Evolutionary conservation across 768 basidiomycete species (phyloP), one percentile per base, ranked within the genome.

Genomic region (Phaffia australis): DNA sequence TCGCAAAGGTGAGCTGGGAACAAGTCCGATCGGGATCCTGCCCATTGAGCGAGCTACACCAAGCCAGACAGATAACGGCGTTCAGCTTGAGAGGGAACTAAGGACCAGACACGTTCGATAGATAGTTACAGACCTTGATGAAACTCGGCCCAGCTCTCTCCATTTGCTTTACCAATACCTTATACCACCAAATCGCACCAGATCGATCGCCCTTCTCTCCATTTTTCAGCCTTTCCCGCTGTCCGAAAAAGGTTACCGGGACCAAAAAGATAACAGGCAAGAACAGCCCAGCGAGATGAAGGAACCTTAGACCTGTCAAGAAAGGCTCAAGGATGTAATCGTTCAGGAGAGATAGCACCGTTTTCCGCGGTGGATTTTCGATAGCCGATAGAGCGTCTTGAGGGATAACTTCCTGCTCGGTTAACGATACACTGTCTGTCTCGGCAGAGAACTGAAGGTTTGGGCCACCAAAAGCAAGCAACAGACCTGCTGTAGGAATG

Each of bases 131-230:
- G 72, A 88, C 90, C 84, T 99, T 99, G 76, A 89, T 89, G 76
- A 98, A 98, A 0, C 93, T 94, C 19, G 95, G 95, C 1, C 95
- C 95, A 11, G 94, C 94, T 6, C 84, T 80, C 77, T 93, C 86
- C 95, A 99, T 98, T 75, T 85, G 86, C 54, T 77, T 78, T 8
- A 91, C 89, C 19, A 99, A 79, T 60, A 89, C 81, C n/a, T 81
- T 83, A 74, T 97, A 98, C 95, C 95, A 99, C 94, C 91, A 95
- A 3, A 92, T 81, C 0, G 90, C 91, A 48, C 91, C 91, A 76
- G 79, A 23, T 85, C 87, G 11, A 86, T 78, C 71, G 14, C 72
- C 70, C 56, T 72, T 70, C 19, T 60, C 47, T 29, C 71, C 66
- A 21, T 64, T 56, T 35, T 27, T n/a, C 19, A 52, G 30, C 47